A percentile compares a stretch with the other conserved stretches of the same genome.
Evolutionary conservation across 2,329 filamentous ascomycete genomes (phyloP).

Genomic region (Grosmannia huntii): DNA sequence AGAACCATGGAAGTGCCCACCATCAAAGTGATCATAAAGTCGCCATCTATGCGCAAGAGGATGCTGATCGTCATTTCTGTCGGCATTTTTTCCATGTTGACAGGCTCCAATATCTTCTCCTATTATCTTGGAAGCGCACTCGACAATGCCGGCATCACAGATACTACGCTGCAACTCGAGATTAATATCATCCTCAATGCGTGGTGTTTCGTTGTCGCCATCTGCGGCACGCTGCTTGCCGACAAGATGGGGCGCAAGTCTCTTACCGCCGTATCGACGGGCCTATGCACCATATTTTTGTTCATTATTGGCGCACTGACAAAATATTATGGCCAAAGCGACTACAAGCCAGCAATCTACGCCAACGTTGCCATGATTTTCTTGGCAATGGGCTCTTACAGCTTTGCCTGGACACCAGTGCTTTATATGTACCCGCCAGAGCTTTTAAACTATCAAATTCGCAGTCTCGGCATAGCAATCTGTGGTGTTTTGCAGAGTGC

Average conservation of each 20-base stretch:
- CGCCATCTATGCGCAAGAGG: neutral
- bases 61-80: constrained; percentile 3
- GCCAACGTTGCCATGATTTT: neutral
- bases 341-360: neutral
- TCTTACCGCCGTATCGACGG: neutral
- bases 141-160: constrained; percentile 6
- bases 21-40: neutral
- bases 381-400: constrained; percentile 1
- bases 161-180: constrained; percentile 2
- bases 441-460: constrained; percentile 1
- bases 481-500: neutral
- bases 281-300: neutral
- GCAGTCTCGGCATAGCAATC: neutral
- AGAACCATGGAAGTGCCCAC: neutral
- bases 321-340: neutral
- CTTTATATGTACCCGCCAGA: neutral
- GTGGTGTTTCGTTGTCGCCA: constrained; percentile 8
- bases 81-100: constrained; percentile 1
- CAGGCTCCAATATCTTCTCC: constrained; percentile 11
- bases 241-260: constrained; percentile 15
- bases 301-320: constrained; percentile 1
- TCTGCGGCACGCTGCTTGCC: constrained; percentile 12
- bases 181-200: constrained; percentile 7
- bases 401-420: neutral
- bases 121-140: constrained; percentile 5